Evolutionary conservation across 768 basidiomycete species (phyloP).

Genomic region (Termitomyces sp.): DNA sequence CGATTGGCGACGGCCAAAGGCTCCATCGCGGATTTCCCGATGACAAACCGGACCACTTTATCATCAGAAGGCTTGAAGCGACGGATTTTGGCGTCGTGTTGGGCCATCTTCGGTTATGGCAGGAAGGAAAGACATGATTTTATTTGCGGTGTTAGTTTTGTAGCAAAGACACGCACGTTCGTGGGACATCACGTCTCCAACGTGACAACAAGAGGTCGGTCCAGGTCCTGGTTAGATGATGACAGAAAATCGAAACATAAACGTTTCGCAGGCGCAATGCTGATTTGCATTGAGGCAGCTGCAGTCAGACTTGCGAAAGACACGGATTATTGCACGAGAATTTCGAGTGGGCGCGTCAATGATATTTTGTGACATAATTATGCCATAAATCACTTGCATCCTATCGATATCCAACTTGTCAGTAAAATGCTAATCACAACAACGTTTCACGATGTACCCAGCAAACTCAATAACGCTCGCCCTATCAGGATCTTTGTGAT

Average conservation of each 20-base stretch:
- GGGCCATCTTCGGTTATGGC: slow-evolving; percentile 31
- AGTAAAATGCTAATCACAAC: slow-evolving; percentile 76
- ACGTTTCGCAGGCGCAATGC: background rate
- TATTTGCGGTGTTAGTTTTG: background rate
- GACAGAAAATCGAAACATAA: background rate
- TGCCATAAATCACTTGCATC: background rate
- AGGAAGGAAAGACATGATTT: background rate
- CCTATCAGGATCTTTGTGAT: slow-evolving; percentile 83
- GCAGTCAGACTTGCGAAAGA: background rate
- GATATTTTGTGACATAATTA: background rate
- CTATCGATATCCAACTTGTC: slow-evolving; percentile 6
- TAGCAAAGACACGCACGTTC: background rate
- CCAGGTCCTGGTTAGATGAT: no score
- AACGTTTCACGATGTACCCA: slow-evolving; percentile 72
- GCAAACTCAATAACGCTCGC: slow-evolving; percentile 53
- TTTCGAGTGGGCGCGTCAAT: slow-evolving; percentile 9
- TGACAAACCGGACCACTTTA: slow-evolving; percentile 57
- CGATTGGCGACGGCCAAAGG: slow-evolving; percentile 65
- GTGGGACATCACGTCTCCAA: background rate
- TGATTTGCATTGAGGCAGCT: background rate
- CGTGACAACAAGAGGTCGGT: background rate
- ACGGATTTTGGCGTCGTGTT: slow-evolving; percentile 50
- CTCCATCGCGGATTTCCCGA: slow-evolving; percentile 67
- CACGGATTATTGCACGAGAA: background rate
- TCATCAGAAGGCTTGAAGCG: slow-evolving; percentile 46